A percentile compares a stretch with the other conserved stretches of the same genome.
phyloP scores from a whole-genome alignment of 1,284 basidiomycete species.

The Peniophora sp. region DNA sequence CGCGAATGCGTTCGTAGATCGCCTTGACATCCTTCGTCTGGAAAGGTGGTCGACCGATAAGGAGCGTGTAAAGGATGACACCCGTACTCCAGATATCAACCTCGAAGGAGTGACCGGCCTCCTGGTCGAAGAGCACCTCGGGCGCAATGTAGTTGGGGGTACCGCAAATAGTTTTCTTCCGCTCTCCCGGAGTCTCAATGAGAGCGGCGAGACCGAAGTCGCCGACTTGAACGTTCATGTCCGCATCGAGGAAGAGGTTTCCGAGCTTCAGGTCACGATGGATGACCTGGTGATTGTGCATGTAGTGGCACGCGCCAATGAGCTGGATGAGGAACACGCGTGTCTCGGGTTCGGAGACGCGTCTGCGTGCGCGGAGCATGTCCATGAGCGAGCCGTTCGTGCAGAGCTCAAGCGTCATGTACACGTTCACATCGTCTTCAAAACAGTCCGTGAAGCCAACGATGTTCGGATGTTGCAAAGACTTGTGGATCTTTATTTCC shows the following conservation, averaged over 20 bases:
- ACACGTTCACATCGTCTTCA: slow-evolving; percentile 93
- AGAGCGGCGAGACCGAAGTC: slow-evolving; percentile 97
- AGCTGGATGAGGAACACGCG: slow-evolving; percentile 93
- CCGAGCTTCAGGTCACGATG: slow-evolving; percentile 95
- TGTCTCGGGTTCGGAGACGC: slow-evolving; percentile 89
- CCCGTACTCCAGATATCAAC: slow-evolving; percentile 98
- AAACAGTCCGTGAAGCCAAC: slow-evolving; percentile 93
- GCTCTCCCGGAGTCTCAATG: slow-evolving; percentile 92
- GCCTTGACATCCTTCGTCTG: slow-evolving; percentile 96
- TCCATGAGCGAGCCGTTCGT: slow-evolving; percentile 86
- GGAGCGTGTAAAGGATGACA: slow-evolving; percentile 92
- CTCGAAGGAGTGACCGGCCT: slow-evolving; percentile 95
- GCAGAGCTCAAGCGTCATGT: slow-evolving; percentile 95
- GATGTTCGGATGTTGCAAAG: slow-evolving; percentile 88
- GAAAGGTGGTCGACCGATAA: slow-evolving; percentile 93
- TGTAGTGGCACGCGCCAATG: slow-evolving; percentile 92
- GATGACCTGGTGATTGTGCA: slow-evolving; percentile 94
- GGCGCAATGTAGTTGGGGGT: slow-evolving; percentile 99
- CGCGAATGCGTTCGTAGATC: slow-evolving; percentile 92
- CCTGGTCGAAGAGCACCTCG: slow-evolving; percentile 93
- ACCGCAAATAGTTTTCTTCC: slow-evolving; percentile 98
- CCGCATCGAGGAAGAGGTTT: slow-evolving; percentile 87
- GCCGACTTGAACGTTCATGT: slow-evolving; percentile 95
- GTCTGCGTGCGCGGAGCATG: slow-evolving; percentile 80
- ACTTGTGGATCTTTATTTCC: slow-evolving; percentile 97